A percentile compares a stretch with the other conserved stretches of the same genome.
Evolutionary conservation across 2,329 filamentous ascomycete genomes (phyloP).

Genomic region (Amylocarpus encephaloides): DNA sequence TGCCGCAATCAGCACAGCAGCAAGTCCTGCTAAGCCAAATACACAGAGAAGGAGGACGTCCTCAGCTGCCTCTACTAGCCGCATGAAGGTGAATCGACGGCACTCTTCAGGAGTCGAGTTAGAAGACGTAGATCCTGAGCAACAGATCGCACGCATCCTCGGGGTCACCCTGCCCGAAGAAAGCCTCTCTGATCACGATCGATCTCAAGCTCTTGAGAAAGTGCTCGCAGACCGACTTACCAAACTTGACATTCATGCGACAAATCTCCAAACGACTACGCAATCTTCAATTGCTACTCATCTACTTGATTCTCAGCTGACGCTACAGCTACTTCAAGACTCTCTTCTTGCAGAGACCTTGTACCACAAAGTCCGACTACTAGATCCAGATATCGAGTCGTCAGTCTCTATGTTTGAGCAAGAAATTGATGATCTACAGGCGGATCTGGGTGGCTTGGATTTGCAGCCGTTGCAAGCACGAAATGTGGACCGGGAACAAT

Average conservation of each 20-base stretch:
- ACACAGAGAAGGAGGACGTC: constrained; percentile 16
- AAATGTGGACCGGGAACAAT: constrained; percentile 44
- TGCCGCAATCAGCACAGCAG: constrained; percentile 1
- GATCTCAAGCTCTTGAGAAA: constrained; percentile 25
- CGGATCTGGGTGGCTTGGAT: constrained; percentile 31
- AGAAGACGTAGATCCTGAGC: constrained; percentile 30
- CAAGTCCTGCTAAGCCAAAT: constrained; percentile 16
- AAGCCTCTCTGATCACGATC: constrained; percentile 23
- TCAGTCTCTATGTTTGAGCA: constrained; percentile 37
- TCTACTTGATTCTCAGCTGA: constrained; percentile 42
- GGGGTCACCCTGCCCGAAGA: constrained; percentile 39
- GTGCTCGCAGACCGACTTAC: constrained; percentile 33
- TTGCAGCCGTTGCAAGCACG: constrained; percentile 33
- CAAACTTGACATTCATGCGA: constrained; percentile 41
- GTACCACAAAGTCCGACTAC: constrained; percentile 42
- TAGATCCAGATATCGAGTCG: constrained; percentile 47
- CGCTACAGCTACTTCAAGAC: constrained; percentile 44
- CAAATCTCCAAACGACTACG: constrained; percentile 44
- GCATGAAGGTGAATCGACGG: constrained; percentile 23
- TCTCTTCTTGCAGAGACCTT: constrained; percentile 48
- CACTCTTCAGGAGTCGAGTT: constrained; percentile 35
- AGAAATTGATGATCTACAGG: constrained; percentile 36
- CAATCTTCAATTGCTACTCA: constrained; percentile 39
- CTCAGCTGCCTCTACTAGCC: constrained; percentile 20
- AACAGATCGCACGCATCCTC: constrained; percentile 42